Conservation (phyloP, 2,329 filamentous ascomycete species). For the Fusarium burgessii region DNA sequence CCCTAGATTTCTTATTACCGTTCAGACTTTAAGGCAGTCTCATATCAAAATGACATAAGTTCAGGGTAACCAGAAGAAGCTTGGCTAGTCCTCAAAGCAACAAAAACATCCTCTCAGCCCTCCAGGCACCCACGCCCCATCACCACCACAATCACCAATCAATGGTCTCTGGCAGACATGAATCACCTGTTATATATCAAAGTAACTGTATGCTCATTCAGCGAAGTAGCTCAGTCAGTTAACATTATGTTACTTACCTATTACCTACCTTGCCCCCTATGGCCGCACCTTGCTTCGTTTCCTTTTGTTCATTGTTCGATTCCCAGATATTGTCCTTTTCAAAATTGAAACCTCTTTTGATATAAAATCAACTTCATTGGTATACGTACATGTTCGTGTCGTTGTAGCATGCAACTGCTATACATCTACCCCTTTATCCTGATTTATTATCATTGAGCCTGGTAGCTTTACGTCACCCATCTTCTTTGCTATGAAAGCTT, state of each 20-base stretch:
- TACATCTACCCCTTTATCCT: neutral
- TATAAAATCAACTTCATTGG: neutral
- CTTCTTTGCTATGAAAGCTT: neutral
- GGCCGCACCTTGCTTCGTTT: constrained; percentile 29
- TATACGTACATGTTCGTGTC: neutral
- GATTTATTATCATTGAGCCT: neutral
- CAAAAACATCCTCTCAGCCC: constrained; percentile 4
- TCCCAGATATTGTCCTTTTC: neutral
- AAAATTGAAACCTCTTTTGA: neutral
- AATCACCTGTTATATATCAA: constrained; percentile 15
- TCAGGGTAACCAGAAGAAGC: neutral
- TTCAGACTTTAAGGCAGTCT: too few relatives aligned
- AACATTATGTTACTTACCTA: neutral
- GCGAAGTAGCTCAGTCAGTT: constrained; percentile 40
- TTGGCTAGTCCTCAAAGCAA: neutral
- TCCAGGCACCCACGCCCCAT: constrained; percentile 12
- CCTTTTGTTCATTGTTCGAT: constrained; percentile 26
- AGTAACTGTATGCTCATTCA: constrained; percentile 6
- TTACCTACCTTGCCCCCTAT: constrained; percentile 33
- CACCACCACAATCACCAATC: constrained; percentile 3
- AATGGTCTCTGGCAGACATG: neutral
- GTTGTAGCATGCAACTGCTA: neutral
- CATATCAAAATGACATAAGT: neutral
- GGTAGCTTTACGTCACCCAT: neutral
- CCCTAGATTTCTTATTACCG: neutral